Base-by-base conservation (phyloP, 2,329 filamentous ascomycete species). In the Tolypocladium pustulatum region DNA sequence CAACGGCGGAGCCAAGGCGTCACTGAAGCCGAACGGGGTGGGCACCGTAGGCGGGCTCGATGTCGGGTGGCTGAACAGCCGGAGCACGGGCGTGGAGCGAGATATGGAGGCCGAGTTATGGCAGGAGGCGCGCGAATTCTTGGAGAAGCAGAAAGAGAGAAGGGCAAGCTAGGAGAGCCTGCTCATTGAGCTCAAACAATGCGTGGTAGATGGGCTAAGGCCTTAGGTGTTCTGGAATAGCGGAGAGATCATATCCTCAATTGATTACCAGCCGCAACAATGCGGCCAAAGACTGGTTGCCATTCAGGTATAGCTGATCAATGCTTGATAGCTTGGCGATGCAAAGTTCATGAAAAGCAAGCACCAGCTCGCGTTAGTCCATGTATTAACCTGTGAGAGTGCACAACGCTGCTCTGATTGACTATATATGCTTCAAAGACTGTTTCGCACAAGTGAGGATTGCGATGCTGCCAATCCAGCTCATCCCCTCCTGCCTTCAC, bases 31-130 rank as follows among this genome's bases (percentile, higher is more conserved):
- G 43, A 75, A 83, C 52, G 82, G 79, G 43, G 73, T 77, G 59
- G 83, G 78, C 27, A 78, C 77, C 65, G 81, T 84, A 38, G 82
- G 81, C 12, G 76, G 75, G 34, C 77, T 97, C 57, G 92, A 97
- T 69, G 87, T 95, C 17, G 92, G 92, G 37, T 93, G 89, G 84
- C 74, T 97, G 66, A 97, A 97, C 69, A 92, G 90, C 66, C 82
- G 90, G 59, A 90, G 89, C 61, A 88, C 89, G 62, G 87, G 87
- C 62, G 89, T 95, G 27, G 90, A 90, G 59, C 83, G 86, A 66
- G 88, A 90, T 62, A 94, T 93, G 80, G 91, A 95, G 68, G 83
- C 83, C 2, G 90, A 97, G 73, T 75, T 96, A 52, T 88, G 93
- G 84, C 79, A 61, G 7, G 73, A 72, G 57, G 72, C 73, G 17